phyloP scores from a whole-genome alignment of 352 stramenopile species.

The Phytophthora melonis region DNA sequence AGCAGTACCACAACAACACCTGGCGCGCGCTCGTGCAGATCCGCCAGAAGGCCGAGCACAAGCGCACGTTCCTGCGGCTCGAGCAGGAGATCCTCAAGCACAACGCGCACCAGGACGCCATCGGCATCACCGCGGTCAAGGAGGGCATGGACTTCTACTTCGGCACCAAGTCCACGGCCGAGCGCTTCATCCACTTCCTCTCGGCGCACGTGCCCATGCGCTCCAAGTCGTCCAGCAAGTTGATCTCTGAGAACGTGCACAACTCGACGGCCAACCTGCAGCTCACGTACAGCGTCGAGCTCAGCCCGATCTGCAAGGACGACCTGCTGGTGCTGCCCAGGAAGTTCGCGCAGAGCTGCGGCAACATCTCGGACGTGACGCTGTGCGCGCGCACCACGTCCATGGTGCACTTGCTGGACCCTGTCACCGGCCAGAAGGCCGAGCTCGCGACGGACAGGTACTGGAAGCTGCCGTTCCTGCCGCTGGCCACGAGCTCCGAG shows the following conservation, averaged over 20 bases:
- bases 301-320: conserved; percentile 81
- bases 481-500: conserved; percentile 62
- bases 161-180: conserved; percentile 55
- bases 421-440: conserved; percentile 56
- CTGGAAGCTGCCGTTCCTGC: conserved; percentile 75
- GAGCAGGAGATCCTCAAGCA: conserved; percentile 85
- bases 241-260: conserved; percentile 78
- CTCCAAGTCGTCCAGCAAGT: conserved; percentile 76
- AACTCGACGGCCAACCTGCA: conserved; percentile 75
- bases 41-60: conserved; percentile 79
- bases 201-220: conserved; percentile 68
- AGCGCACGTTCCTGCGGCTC: conserved; percentile 76
- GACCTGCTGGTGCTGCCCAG: conserved; percentile 71
- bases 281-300: conserved; percentile 73
- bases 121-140: conserved; percentile 67
- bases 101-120: conserved; percentile 68
- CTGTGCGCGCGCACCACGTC: conserved; percentile 72
- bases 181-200: conserved; percentile 76
- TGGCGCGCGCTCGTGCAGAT: conserved; percentile 81
- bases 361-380: conserved; percentile 72
- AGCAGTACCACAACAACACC: conserved; percentile 75
- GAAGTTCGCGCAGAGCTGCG: conserved; percentile 67
- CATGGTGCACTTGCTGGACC: conserved; percentile 73
- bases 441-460: conserved; percentile 74
- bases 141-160: conserved; percentile 90